These are phyloP conservation scores for Pulveroboletus sp. DNA, from an alignment of 768 basidiomycete species.

Conservation along the genomic window DNA sequence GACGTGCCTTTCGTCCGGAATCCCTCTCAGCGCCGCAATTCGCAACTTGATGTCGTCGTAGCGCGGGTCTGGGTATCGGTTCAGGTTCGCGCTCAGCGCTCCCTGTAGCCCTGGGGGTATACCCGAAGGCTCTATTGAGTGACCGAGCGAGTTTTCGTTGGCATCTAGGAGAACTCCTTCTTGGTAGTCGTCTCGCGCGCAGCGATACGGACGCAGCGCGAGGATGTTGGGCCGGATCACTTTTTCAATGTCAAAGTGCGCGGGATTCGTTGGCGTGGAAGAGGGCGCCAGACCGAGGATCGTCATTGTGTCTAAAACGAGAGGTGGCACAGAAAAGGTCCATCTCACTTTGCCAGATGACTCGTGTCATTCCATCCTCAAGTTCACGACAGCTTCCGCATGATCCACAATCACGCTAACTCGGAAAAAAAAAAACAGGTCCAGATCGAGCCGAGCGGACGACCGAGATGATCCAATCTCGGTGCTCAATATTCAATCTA, in stretches of 20 bases:
- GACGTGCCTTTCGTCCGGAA: conserved; percentile 63
- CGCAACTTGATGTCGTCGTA: conserved; percentile 73
- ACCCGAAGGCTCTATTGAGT: conserved; percentile 54
- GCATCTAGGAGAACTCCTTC: conserved; percentile 91
- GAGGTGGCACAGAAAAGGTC: background rate
- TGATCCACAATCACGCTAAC: background rate
- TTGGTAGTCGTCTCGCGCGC: conserved; percentile 94
- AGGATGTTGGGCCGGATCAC: conserved; percentile 95
- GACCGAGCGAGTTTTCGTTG: conserved; percentile 94
- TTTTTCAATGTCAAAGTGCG: conserved; percentile 80
- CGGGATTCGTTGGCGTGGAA: conserved; percentile 45
- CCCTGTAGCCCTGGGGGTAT: conserved; percentile 35
- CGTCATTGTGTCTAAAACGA: conserved; percentile 43
- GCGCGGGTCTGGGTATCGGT: conserved; percentile 93
- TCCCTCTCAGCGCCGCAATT: conserved; percentile 66
- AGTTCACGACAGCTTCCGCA: no score
- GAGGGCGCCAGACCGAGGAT: conserved; percentile 59
- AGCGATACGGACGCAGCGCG: conserved; percentile 86
- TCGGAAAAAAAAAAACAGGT: no score
- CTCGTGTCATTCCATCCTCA: no score
- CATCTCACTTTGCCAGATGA: no score
- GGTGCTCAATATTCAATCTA: background rate
- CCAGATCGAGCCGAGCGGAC: no score
- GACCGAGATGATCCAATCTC: background rate
- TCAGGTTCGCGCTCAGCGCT: conserved; percentile 52